Evolutionary conservation across 495 filamentous ascomycete genomes (phyloP), one percentile per base, ranked within the genome.

Genomic region (Geopyxis carbonaria): DNA sequence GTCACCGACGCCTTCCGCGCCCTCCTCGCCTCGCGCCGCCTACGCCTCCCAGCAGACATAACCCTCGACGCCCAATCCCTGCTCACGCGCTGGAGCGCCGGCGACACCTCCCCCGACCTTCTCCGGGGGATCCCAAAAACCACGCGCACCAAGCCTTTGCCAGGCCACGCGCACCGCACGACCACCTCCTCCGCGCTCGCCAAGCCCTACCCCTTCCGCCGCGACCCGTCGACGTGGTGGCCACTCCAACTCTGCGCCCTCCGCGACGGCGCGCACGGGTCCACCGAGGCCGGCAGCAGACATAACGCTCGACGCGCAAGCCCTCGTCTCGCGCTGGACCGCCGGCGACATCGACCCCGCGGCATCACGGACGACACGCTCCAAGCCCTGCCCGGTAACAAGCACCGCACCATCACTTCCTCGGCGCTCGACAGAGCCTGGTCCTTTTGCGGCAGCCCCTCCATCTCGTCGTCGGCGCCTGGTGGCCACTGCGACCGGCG

Each of bases 401-500:
- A 7, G 7, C 7, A 7, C 25, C 25, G 25, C 13, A 28, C 25
- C 25, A 13, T 28, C 25, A 28, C 25, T 13, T 28, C 25, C 25
- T 28, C 25, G 7, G 7, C 22, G 0, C 31, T 64, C n/a, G 53
- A 68, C 37, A 48, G 47, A n/a, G 31, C 32, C 0, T 59, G 61
- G 18, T 30, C 32, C 0, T 51, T 39, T 14, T 39, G 50, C 27
- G 43, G 40, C 10, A 22, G 47, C 11, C 40, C 56, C 5, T 56
- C 57, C 11, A 56, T 63, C 0, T 71, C 68, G 66, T 72, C 63
- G 65, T 67, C 65, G n/a, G n/a, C n/a, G n/a, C n/a, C n/a, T 64
- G 22, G 65, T 57, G 22, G 58, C 60, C 27, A 53, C 63, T 31
- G 51, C 69, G 30, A 49, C 61, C 9, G 64, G 67, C 28, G 48